Base-by-base conservation (phyloP, 345 rosid genomes). In the Odontarrhena argentea region DNA sequence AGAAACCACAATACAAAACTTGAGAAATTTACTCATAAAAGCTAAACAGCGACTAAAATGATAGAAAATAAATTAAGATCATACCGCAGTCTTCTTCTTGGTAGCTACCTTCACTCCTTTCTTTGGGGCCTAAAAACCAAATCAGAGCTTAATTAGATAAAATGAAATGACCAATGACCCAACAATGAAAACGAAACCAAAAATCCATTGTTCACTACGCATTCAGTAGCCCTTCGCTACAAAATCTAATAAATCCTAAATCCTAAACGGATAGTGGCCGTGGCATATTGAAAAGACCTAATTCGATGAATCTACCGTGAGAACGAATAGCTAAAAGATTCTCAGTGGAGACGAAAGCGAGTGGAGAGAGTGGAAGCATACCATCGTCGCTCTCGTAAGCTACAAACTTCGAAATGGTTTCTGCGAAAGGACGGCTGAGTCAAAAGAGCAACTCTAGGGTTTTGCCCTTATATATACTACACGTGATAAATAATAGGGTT, bases 51-150 rank as follows among this genome's bases (percentile, higher is more conserved):
- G 3, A 56, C 24, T 9, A 26, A 50, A 53, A 11, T 1, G 2
- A 8, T 1, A 0, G 2, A 42, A 26, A 26, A 0, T 9, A 36
- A 22, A 49, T 7, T 1, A 18, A 36, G 10, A 46, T 2, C 46
- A 9, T 71, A 85, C 85, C 76, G 73, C 36, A 32, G 36, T 57
- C 74, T 83, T 85, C 83, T 83, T 85, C 78, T 82, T 85, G 37
- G 87, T 55, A 25, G 77, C 78, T 32, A 70, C 59, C 32, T 81
- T 83, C 35, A 65, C 85, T 61, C 79, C 84, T 75, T 65, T 71
- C 69, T 85, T 83, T 0, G 85, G 87, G 49, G 81, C 90, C 90
- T 81, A 60, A 15, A 49, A 52, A 46, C 12, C 57, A 60, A 37
- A 67, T 22, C 8, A 6, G 7, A 18, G 54, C 10, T 12, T 22